Evolutionary conservation across 2,329 filamentous ascomycete species (phyloP).

Genomic region (Cryphonectria radicalis): DNA sequence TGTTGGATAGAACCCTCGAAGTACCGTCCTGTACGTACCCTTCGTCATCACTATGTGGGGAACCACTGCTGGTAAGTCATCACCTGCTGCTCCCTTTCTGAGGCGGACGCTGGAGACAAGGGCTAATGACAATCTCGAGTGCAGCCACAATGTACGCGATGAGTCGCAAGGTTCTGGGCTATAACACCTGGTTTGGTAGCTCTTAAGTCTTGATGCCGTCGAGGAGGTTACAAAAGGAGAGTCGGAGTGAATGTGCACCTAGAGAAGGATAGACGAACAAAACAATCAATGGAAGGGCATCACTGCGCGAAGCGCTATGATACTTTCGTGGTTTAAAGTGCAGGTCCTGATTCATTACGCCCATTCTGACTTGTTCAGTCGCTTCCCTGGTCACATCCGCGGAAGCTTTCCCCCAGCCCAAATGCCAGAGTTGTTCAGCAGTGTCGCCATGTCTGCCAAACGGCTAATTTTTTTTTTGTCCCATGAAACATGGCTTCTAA

Average conservation of each 20-base stretch:
- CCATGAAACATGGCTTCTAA: constrained; percentile 23
- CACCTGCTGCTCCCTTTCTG: not conserved
- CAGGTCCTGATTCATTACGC: constrained; percentile 25
- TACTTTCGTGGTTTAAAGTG: constrained; percentile 11
- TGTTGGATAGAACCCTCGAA: constrained; percentile 62
- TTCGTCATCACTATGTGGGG: constrained; percentile 70
- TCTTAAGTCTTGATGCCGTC: constrained; percentile 42
- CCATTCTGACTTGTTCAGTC: constrained; percentile 10
- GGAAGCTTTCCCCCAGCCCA: constrained; percentile 4
- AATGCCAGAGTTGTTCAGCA: constrained; percentile 15
- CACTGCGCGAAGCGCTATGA: constrained; percentile 13
- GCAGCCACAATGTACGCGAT: constrained; percentile 71
- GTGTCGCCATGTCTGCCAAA: constrained; percentile 26
- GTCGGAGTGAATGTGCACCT: constrained; percentile 2
- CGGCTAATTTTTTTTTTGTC: constrained; percentile 5
- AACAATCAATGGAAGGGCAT: constrained; percentile 19
- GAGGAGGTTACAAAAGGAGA: not conserved
- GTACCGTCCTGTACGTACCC: constrained; percentile 67
- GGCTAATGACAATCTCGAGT: constrained; percentile 31
- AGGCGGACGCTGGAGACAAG: not conserved
- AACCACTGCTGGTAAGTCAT: constrained; percentile 62
- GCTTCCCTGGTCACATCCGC: constrained; percentile 2
- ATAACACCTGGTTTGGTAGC: constrained; percentile 78
- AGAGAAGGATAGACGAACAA: constrained; percentile 20
- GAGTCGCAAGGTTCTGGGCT: constrained; percentile 72